Percentiles rank a stretch among this genome's conserved stretches.
Conservation (phyloP, 1,139 yeast genomes). For the Saccharomyces pastorianus region DNA sequence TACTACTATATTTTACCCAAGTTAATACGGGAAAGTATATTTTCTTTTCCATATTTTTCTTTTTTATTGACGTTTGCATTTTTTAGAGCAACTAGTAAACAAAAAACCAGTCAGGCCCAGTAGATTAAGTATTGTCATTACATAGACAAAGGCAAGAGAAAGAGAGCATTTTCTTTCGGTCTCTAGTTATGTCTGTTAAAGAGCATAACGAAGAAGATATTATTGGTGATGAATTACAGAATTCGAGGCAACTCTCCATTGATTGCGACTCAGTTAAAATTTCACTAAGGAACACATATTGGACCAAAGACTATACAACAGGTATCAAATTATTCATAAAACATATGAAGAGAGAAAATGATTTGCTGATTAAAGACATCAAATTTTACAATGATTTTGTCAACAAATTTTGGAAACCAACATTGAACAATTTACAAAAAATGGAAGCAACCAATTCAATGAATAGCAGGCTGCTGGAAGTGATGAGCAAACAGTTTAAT, state of each 20-base stretch:
- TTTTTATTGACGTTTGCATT: background rate
- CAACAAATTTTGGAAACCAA: conserved; percentile 10
- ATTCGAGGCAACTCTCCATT: background rate
- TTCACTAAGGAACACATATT: conserved; percentile 12
- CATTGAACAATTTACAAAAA: conserved; percentile 2
- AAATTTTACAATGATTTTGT: conserved; percentile 15
- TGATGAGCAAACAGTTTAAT: background rate
- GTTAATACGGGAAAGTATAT: background rate
- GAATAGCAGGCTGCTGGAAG: background rate
- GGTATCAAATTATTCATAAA: conserved; percentile 24
- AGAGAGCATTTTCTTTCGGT: background rate
- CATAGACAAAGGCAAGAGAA: background rate
- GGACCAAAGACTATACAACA: conserved; percentile 28
- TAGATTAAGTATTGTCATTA: background rate
- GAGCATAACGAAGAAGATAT: background rate
- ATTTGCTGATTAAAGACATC: conserved; percentile 12
- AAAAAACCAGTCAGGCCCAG: background rate
- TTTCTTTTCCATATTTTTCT: background rate
- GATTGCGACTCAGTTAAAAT: background rate
- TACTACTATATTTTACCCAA: background rate
- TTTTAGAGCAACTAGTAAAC: background rate
- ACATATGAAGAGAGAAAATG: conserved; percentile 16
- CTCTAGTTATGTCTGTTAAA: background rate
- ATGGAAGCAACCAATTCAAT: background rate
- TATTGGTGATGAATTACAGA: background rate